Conservation (phyloP, 257 asterid species). For the Mitragyna speciosa region DNA sequence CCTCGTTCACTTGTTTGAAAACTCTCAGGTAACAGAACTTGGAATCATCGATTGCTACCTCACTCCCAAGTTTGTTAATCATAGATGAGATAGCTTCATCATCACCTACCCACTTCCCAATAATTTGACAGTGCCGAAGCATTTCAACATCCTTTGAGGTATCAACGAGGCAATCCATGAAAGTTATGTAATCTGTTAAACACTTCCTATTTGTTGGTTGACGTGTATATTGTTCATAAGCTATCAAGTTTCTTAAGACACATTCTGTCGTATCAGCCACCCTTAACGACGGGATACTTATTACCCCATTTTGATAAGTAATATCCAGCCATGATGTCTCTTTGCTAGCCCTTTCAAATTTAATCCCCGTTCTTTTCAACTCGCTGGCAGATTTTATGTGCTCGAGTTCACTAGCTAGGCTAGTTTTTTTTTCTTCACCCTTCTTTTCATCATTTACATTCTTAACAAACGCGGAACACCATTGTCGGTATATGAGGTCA, state of each 20-base stretch:
- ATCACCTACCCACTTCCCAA: background rate
- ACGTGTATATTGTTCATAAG: too few relatives aligned
- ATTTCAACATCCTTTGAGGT: background rate
- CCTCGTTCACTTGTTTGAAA: conserved; percentile 1
- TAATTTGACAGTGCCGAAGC: background rate
- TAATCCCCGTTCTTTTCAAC: background rate
- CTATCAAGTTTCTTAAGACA: too few relatives aligned
- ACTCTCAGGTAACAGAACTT: background rate
- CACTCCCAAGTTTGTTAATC: background rate
- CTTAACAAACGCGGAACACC: too few relatives aligned
- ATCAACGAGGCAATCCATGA: background rate
- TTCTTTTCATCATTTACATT: too few relatives aligned
- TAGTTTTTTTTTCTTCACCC: too few relatives aligned
- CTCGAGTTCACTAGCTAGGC: background rate
- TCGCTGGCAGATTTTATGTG: background rate
- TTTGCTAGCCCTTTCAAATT: background rate
- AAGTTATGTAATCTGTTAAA: background rate
- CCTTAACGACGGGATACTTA: too few relatives aligned
- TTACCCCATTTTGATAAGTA: too few relatives aligned
- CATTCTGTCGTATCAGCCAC: too few relatives aligned
- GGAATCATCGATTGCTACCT: background rate
- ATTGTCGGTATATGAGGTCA: too few relatives aligned
- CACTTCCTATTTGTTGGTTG: too few relatives aligned
- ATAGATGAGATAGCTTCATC: background rate
- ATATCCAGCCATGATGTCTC: too few relatives aligned